Evolutionary conservation across 495 filamentous ascomycete species (phyloP).

Genomic region (Podospora pseudopauciseta): DNA sequence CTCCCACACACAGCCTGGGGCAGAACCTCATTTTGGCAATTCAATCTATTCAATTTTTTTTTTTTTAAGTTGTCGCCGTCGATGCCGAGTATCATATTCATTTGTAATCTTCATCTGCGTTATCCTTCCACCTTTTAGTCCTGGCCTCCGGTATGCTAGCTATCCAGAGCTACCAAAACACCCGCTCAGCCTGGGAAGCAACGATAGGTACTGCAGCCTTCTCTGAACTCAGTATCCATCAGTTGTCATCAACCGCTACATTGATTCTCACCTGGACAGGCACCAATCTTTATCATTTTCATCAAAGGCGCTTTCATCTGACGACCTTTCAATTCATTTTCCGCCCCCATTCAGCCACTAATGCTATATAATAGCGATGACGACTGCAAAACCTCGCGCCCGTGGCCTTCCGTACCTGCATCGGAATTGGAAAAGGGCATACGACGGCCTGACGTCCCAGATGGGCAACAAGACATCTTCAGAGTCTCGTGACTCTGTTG

Average conservation of each 20-base stretch:
- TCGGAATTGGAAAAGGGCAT: constrained; percentile 35
- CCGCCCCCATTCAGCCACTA: constrained; percentile 6
- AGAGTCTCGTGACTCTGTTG: constrained; percentile 27
- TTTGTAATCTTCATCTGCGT: background rate
- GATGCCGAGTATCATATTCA: background rate
- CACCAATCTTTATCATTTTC: background rate
- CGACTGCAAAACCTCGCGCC: constrained; percentile 17
- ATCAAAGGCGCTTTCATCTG: background rate
- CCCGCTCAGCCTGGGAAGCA: background rate
- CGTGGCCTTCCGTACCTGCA: constrained; percentile 36
- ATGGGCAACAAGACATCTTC: constrained; percentile 45
- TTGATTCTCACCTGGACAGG: too few species aligned
- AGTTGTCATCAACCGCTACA: background rate
- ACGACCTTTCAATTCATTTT: background rate
- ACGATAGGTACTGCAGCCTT: background rate
- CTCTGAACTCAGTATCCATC: background rate
- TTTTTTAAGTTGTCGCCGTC: background rate
- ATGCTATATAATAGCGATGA: constrained; percentile 25
- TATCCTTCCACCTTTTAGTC: background rate
- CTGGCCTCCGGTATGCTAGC: background rate
- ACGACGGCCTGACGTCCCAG: constrained; percentile 26
- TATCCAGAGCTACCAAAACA: background rate
- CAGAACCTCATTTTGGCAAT: background rate
- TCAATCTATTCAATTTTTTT: background rate
- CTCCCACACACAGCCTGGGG: background rate